Base-by-base conservation (phyloP, 495 filamentous ascomycete genomes). In the Podospora appendiculata region DNA sequence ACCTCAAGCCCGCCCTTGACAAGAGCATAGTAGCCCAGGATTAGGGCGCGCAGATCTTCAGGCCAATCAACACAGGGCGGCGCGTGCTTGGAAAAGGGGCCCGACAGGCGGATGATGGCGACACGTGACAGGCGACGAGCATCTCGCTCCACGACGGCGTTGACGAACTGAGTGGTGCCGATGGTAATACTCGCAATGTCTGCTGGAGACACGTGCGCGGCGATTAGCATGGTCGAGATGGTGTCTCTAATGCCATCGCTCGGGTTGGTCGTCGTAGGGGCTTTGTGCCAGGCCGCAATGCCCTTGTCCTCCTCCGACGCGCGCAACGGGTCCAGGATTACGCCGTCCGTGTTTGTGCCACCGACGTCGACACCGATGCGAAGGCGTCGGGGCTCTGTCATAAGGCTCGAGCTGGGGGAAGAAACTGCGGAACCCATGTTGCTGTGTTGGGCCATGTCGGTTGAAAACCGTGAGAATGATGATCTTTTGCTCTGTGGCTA, bases 131-230 rank as follows among this genome's bases (percentile, higher is more conserved):
- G 63, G 5, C 77, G 72, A 11, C 68, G 53, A 13, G 70, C 63
- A 60, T 85, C 80, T 8, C 72, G 63, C 59, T 83, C 77, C 8
- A 83, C 69, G 36, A 85, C 78, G 8, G 81, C 80, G 60, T 85
- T 85, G 53, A 85, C 75, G 61, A 83, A 85, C 57, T 79, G 76
- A 0, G 81, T 84, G 2, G 82, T 85, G 13, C 81, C 81, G 52
- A 85, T 79, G 18, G 79, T 81, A 5, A 84, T 78, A 50, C 72
- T 77, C 9, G 73, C 73, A 13, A 85, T 69, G 25, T 72, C 53
- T 2, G 58, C 56, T 6, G 70, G 59, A 11, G 60, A 53, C 43
- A 80, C 66, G 18, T 46, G 53, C 33, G 32, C 33, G 8, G 33
- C 8, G 12, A 6, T 14, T 8, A 82, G 65, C 51, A 80, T 75